phyloP scores from a whole-genome alignment of 768 basidiomycete genomes.

The Auricularia heimuer region DNA sequence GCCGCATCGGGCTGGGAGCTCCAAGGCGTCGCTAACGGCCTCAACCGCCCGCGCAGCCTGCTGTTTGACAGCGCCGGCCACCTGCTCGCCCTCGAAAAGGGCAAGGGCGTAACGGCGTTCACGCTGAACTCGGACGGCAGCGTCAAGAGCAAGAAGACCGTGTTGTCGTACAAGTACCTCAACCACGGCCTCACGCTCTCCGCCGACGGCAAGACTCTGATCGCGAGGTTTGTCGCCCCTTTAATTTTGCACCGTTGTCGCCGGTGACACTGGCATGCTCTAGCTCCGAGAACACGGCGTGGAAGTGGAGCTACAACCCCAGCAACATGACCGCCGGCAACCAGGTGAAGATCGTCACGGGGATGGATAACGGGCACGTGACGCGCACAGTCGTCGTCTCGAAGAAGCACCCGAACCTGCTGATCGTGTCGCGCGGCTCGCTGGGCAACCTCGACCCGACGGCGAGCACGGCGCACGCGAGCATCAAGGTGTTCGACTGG shows the following conservation, averaged over 20 bases:
- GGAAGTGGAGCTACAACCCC: background rate
- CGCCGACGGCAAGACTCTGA: background rate
- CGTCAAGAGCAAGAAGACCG: background rate
- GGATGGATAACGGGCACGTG: background rate
- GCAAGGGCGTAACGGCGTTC: slow-evolving; percentile 33
- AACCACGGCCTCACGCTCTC: background rate
- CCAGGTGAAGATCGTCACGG: background rate
- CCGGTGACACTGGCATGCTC: background rate
- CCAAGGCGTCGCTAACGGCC: slow-evolving; percentile 1
- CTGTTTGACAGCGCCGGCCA: slow-evolving; percentile 29
- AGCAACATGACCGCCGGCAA: background rate
- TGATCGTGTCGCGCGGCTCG: slow-evolving; percentile 32
- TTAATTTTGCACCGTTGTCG: background rate
- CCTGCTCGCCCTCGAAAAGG: slow-evolving; percentile 34
- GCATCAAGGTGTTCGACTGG: background rate
- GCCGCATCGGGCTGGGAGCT: background rate
- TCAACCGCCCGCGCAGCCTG: slow-evolving; percentile 34
- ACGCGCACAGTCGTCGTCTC: slow-evolving; percentile 29
- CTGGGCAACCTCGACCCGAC: slow-evolving; percentile 28
- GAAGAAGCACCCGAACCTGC: slow-evolving; percentile 14
- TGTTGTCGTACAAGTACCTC: background rate
- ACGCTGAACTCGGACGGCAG: slow-evolving; percentile 5
- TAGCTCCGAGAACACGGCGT: background rate
- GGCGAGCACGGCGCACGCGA: background rate
- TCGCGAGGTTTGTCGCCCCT: background rate